These are phyloP conservation scores for Petrea volubilis DNA, from an alignment of 257 asterid genomes.

Conservation along the genomic window DNA sequence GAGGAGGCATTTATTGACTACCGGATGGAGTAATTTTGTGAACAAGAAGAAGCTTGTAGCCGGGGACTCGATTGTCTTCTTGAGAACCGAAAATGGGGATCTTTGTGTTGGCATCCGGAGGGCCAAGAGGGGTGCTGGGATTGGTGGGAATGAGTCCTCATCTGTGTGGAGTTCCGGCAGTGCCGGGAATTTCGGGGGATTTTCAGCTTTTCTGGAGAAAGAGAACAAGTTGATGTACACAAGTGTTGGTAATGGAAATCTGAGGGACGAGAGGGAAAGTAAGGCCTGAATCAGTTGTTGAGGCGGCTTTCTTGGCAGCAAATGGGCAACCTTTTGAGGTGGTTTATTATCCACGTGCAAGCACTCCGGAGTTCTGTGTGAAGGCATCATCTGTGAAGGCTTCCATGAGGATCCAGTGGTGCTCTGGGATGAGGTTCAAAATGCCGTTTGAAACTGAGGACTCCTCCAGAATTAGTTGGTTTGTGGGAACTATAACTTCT, in stretches of 20 bases:
- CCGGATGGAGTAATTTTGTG: slow-evolving; percentile 63
- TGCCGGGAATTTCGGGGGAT: slow-evolving; percentile 30
- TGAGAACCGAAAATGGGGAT: slow-evolving; percentile 52
- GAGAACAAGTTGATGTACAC: slow-evolving; percentile 34
- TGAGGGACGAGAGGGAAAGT: slow-evolving; percentile 48
- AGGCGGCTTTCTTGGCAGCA: slow-evolving; percentile 50
- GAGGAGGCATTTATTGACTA: slow-evolving; percentile 57
- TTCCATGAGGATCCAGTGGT: slow-evolving; percentile 51
- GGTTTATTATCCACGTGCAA: slow-evolving; percentile 45
- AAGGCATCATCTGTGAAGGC: slow-evolving; percentile 44
- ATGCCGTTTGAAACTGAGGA: slow-evolving; percentile 62
- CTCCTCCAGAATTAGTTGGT: slow-evolving; percentile 54
- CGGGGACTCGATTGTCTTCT: slow-evolving; percentile 54
- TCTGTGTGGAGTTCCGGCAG: slow-evolving; percentile 46
- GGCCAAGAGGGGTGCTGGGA: slow-evolving; percentile 35
- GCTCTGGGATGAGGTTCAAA: slow-evolving; percentile 57
- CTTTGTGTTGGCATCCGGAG: slow-evolving; percentile 54
- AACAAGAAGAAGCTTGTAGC: slow-evolving; percentile 57
- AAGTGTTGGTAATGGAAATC: slow-evolving; percentile 23
- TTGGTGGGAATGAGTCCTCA: slow-evolving; percentile 27
- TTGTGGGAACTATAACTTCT: slow-evolving; percentile 48
- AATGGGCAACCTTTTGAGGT: slow-evolving; percentile 55
- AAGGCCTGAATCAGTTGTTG: slow-evolving; percentile 44
- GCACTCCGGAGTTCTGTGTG: slow-evolving; percentile 57
- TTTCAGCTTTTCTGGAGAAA: slow-evolving; percentile 33